Evolutionary conservation across 2,329 filamentous ascomycete species (phyloP).

Genomic region (Exophiala sp.): DNA sequence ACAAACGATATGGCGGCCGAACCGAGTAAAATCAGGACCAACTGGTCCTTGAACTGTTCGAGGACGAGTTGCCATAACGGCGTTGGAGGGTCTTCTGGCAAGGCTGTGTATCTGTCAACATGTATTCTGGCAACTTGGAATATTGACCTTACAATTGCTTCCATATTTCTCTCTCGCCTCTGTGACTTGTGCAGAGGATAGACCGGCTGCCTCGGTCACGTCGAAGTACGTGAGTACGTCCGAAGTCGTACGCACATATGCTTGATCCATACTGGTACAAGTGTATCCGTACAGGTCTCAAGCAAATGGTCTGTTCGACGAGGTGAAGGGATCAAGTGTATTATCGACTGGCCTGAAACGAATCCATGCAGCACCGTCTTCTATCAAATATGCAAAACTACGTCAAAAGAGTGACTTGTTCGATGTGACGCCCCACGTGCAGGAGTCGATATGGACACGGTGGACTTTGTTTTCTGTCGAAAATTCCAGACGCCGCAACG

Average conservation of each 20-base stretch:
- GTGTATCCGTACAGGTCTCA: background rate
- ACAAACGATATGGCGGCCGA: slow-evolving; percentile 93
- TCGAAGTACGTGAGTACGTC: slow-evolving; percentile 53
- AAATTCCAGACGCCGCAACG: slow-evolving; percentile 26
- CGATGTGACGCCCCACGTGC: slow-evolving; percentile 15
- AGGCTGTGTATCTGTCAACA: slow-evolving; percentile 47
- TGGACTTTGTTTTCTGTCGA: slow-evolving; percentile 15
- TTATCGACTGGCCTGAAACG: slow-evolving; percentile 1
- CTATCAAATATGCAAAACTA: slow-evolving; percentile 9
- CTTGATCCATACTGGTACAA: slow-evolving; percentile 48
- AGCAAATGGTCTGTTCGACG: slow-evolving; percentile 8
- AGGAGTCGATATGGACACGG: slow-evolving; percentile 16
- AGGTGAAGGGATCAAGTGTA: slow-evolving; percentile 3
- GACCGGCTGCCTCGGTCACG: slow-evolving; percentile 49
- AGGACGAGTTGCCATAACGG: slow-evolving; percentile 94
- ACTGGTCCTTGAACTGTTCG: slow-evolving; percentile 98
- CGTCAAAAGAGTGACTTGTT: slow-evolving; percentile 12
- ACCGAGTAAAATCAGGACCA: slow-evolving; percentile 89
- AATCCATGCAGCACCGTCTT: slow-evolving; percentile 7
- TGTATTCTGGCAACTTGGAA: background rate
- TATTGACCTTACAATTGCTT: slow-evolving; percentile 48
- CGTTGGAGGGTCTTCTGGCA: slow-evolving; percentile 88
- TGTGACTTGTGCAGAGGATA: slow-evolving; percentile 49
- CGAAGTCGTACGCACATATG: slow-evolving; percentile 48
- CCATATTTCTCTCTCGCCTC: slow-evolving; percentile 49